These are phyloP conservation scores for Zoysia japonica DNA, from an alignment of 176 grass and related monocot species.

Conservation along the genomic window DNA sequence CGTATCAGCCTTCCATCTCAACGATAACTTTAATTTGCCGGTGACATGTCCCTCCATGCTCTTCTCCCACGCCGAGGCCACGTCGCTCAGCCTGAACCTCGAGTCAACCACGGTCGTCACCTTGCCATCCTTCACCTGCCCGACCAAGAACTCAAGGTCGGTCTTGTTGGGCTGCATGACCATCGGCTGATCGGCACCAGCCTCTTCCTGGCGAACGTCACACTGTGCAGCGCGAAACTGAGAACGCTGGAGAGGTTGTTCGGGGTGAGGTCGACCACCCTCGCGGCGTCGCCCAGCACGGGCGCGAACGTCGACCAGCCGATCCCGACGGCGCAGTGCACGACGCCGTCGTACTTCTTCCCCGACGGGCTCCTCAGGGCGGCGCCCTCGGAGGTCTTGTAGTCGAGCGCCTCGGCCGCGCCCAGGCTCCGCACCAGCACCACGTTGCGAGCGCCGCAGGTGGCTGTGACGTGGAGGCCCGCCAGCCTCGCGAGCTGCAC, in stretches of 20 bases:
- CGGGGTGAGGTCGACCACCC: constrained; percentile 55
- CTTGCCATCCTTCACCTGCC: constrained; percentile 51
- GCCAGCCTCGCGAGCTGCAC: constrained; percentile 56
- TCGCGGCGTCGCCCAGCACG: constrained; percentile 34
- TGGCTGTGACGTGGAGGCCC: constrained; percentile 47
- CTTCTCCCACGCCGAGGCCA: constrained; percentile 51
- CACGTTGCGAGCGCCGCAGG: constrained; percentile 53
- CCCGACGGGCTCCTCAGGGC: constrained; percentile 35
- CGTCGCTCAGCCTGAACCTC: constrained; percentile 42
- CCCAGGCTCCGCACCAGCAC: constrained; percentile 44
- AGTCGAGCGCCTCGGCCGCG: constrained; percentile 59
- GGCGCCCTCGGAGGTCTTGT: constrained; percentile 39
- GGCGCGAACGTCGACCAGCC: constrained; percentile 53
- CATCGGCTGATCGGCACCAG: constrained; percentile 52
- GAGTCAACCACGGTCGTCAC: constrained; percentile 67
- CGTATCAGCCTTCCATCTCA: constrained; percentile 35
- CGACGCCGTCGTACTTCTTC: constrained; percentile 51
- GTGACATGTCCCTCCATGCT: constrained; percentile 71
- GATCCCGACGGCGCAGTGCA: constrained; percentile 55
- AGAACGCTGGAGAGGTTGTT: constrained; percentile 1
- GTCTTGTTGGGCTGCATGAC: constrained; percentile 31
- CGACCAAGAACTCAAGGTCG: constrained; percentile 64
- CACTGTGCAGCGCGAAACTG: constrained; percentile 28
- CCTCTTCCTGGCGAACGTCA: constrained; percentile 49
- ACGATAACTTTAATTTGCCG: constrained; percentile 57